Conservation (phyloP, 805 yeast genomes). For the Wickerhamomyces hampshirensis region DNA sequence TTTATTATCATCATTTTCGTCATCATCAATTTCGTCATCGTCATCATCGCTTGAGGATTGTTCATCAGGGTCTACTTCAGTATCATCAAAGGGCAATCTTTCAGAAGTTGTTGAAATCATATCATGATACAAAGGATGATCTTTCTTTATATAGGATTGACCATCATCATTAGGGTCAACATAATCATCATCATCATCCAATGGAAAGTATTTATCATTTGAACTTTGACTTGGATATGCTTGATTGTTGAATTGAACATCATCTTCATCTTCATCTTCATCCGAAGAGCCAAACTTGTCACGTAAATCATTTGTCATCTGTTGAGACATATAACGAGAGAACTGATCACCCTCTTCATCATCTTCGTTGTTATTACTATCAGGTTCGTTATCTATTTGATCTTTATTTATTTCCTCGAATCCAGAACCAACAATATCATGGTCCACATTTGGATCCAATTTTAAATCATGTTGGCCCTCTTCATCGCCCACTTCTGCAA, state of each 20-base stretch:
- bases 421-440: slow-evolving; percentile 27
- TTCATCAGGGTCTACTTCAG: slow-evolving; percentile 21
- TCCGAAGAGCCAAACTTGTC: slow-evolving; percentile 59
- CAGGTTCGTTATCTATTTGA: slow-evolving; percentile 9
- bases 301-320: slow-evolving; percentile 52
- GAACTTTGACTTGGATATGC: slow-evolving; percentile 3
- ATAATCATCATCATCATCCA: slow-evolving; percentile 52
- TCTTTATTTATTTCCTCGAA: slow-evolving; percentile 23
- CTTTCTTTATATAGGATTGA: slow-evolving; percentile 58
- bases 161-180: slow-evolving; percentile 83
- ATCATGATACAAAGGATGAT: slow-evolving; percentile 51
- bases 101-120: slow-evolving; percentile 25
- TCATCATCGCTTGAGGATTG: slow-evolving; percentile 18
- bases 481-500: slow-evolving; percentile 28
- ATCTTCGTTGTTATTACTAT: slow-evolving; percentile 16
- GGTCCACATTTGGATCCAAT: slow-evolving; percentile 34
- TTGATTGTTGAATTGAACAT: slow-evolving; percentile 7
- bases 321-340: slow-evolving; percentile 64
- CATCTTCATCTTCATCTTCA: slow-evolving; percentile 32
- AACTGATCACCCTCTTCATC: slow-evolving; percentile 24
- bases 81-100: slow-evolving; percentile 18
- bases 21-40: slow-evolving; percentile 17
- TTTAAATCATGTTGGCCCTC: slow-evolving; percentile 18
- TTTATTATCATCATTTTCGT: slow-evolving; percentile 21
- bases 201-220: slow-evolving; percentile 12